Evolutionary conservation across 108 stramenopile species (phyloP).

Genomic region (Skeletonema menzelii): DNA sequence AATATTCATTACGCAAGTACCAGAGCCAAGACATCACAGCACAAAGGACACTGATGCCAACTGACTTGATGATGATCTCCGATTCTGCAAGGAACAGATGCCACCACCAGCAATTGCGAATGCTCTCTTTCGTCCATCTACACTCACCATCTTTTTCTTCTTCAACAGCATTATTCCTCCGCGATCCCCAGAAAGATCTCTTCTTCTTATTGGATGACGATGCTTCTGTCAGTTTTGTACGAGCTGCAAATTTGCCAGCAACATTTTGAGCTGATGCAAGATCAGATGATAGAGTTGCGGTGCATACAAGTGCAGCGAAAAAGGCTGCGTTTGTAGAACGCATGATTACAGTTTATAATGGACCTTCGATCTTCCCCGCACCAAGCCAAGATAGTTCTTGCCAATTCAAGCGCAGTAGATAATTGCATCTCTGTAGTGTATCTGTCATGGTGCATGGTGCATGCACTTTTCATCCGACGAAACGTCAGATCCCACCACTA

Average conservation of each 20-base stretch:
- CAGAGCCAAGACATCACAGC: conserved; percentile 29
- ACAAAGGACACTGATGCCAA: conserved; percentile 27
- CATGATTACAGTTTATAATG: neutral
- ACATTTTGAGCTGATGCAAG: conserved; percentile 33
- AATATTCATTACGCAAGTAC: conserved; percentile 3
- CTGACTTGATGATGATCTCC: conserved; percentile 20
- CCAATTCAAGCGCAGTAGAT: too few species aligned
- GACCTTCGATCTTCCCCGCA: neutral
- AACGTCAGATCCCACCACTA: too few species aligned
- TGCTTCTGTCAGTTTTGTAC: conserved; percentile 20
- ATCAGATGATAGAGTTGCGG: neutral
- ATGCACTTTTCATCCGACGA: too few species aligned
- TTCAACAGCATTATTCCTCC: neutral
- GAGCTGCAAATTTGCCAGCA: conserved; percentile 33
- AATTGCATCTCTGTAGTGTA: too few species aligned
- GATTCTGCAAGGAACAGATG: conserved; percentile 38
- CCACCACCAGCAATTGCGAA: conserved; percentile 3
- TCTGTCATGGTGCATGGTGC: too few species aligned
- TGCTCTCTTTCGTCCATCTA: neutral
- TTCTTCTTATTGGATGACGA: conserved; percentile 17
- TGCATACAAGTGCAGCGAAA: neutral
- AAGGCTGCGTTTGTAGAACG: neutral
- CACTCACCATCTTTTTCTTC: conserved; percentile 19
- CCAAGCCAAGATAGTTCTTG: neutral
- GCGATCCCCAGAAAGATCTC: neutral